phyloP scores from a whole-genome alignment of 768 basidiomycete genomes.

The Serendipita sp. region DNA sequence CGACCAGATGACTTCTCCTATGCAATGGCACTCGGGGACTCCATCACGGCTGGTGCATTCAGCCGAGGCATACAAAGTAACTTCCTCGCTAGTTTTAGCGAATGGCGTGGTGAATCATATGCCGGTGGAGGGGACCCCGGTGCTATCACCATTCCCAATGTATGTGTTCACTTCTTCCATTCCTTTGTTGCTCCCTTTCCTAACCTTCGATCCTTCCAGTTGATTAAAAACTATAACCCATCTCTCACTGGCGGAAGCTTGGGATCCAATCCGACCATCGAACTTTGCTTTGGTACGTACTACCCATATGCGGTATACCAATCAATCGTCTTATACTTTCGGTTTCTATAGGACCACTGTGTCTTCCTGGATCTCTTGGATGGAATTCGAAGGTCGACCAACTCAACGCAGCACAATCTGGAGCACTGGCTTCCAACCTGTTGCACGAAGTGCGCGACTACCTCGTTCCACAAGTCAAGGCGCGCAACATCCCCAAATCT shows the following conservation, averaged over 20 bases:
- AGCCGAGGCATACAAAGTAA: constrained; percentile 4
- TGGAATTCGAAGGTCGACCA: constrained; percentile 6
- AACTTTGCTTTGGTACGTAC: constrained; percentile 7
- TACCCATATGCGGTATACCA: neutral
- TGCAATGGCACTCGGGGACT: constrained; percentile 7
- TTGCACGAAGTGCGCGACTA: constrained; percentile 7
- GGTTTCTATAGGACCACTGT: neutral
- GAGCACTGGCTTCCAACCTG: constrained; percentile 6
- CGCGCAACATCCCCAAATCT: neutral
- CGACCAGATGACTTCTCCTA: neutral
- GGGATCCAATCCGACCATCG: neutral
- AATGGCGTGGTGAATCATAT: constrained; percentile 8
- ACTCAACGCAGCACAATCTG: constrained; percentile 7
- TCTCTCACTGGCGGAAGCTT: neutral
- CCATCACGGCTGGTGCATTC: constrained; percentile 6
- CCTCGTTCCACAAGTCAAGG: constrained; percentile 4
- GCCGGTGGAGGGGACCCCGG: constrained; percentile 5
- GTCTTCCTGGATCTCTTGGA: neutral
- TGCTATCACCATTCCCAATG: constrained; percentile 7
- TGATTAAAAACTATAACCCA: constrained; percentile 4
- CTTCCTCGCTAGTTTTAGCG: neutral
- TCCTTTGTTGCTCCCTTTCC: neutral
- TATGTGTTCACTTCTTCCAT: neutral
- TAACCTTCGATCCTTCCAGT: neutral
- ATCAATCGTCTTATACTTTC: neutral